Evolutionary conservation across 2,329 filamentous ascomycete species (phyloP).

Genomic region (Penicillium sclerotiorum): DNA sequence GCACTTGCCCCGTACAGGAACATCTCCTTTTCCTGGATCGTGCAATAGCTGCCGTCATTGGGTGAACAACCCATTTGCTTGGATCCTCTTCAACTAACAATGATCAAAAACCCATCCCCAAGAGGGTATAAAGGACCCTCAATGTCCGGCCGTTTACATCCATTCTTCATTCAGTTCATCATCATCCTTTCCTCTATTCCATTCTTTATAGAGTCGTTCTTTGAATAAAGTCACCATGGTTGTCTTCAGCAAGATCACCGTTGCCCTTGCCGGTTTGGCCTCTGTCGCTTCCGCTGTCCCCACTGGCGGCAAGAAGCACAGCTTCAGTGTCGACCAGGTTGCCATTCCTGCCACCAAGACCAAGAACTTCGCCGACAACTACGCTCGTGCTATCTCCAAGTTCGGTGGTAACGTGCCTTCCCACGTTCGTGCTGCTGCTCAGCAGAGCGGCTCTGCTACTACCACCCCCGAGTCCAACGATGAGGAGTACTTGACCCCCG

Average conservation of each 20-base stretch:
- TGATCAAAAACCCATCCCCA: too few relatives aligned
- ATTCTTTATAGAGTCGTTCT: constrained; percentile 19
- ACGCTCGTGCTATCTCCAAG: constrained; percentile 33
- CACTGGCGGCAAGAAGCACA: constrained; percentile 20
- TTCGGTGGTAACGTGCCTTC: constrained; percentile 34
- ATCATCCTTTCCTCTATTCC: constrained; percentile 11
- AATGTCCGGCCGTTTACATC: constrained; percentile 9
- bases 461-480: constrained; percentile 56
- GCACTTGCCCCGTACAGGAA: constrained; percentile 25
- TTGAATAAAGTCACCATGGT: constrained; percentile 32
- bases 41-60: constrained; percentile 7
- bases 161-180: constrained; percentile 7
- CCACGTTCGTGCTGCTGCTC: constrained; percentile 32
- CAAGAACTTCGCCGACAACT: constrained; percentile 30
- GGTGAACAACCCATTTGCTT: too few relatives aligned
- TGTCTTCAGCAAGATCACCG: constrained; percentile 36
- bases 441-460: constrained; percentile 35
- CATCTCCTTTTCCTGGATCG: constrained; percentile 18
- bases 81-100: too few relatives aligned
- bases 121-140: constrained; percentile 29
- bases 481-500: constrained; percentile 62
- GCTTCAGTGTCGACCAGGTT: constrained; percentile 37
- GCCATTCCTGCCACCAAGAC: constrained; percentile 20
- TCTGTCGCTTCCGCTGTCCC: constrained; percentile 34
- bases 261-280: constrained; percentile 30